phyloP scores from a whole-genome alignment of 2,329 filamentous ascomycete genomes.

The Beauveria asiatica region DNA sequence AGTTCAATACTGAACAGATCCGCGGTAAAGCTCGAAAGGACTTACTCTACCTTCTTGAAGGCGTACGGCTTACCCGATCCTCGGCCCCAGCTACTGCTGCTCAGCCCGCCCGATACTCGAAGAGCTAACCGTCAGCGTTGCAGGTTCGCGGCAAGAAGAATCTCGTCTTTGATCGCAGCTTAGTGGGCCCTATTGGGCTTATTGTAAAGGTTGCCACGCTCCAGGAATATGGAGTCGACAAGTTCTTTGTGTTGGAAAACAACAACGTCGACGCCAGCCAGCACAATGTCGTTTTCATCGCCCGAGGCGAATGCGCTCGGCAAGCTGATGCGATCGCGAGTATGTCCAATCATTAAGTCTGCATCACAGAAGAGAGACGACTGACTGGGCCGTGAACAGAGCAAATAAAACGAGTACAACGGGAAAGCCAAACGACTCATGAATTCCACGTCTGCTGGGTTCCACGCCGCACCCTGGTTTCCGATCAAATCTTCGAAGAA shows the following conservation, averaged over 20 bases:
- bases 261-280: conserved; percentile 90
- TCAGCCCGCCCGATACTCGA: not conserved
- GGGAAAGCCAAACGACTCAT: conserved; percentile 81
- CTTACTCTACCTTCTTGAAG: conserved; percentile 83
- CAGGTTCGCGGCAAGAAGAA: conserved; percentile 99
- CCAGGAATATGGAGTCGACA: conserved; percentile 96
- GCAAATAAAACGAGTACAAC: conserved; percentile 83
- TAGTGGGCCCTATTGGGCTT: conserved; percentile 82
- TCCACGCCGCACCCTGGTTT: conserved; percentile 82
- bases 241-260: conserved; percentile 95
- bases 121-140: conserved; percentile 13
- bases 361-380: conserved; percentile 16
- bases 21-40: conserved; percentile 79
- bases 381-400: conserved; percentile 42
- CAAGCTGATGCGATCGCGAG: conserved; percentile 82
- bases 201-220: conserved; percentile 93
- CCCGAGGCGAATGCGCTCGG: conserved; percentile 78
- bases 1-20: conserved; percentile 68
- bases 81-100: not conserved
- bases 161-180: conserved; percentile 80
- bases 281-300: conserved; percentile 89
- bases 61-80: conserved; percentile 49
- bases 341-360: conserved; percentile 37
- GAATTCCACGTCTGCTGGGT: conserved; percentile 98
- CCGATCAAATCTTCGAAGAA: conserved; percentile 85